Base-by-base conservation (phyloP, 2,329 filamentous ascomycete genomes). In the Teratosphaeria nubilosa region DNA sequence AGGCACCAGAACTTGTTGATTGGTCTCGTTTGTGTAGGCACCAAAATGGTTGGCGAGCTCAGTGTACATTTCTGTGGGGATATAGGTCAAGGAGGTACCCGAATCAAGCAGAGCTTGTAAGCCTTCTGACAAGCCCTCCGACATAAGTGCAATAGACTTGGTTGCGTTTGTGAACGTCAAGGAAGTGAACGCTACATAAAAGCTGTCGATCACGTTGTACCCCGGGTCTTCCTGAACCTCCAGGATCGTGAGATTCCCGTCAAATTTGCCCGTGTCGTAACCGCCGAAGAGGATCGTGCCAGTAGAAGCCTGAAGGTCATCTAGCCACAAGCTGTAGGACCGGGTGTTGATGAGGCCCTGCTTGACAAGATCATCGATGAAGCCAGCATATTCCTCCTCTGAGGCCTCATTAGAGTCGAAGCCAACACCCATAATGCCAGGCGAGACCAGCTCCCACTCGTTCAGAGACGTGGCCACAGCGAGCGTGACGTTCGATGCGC, bases 371-470 rank as follows among this genome's bases (percentile, higher is more conserved):
- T 37, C 53, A 37, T 55, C 34, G 31, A 45, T 27, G 24, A 55
- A 27, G 14, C 37, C 37, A 14, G 78, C 70, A 63, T 84, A 85
- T 20, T 27, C 22, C 55, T 80, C 79, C 52, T 88, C 83, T 65
- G 86, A 83, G 13, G 87, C 88, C 74, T 96, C 91, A 70, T 95
- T 94, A 63, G 79, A 72, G 0, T 80, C 70, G 70, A 96, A 96
- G 6, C 91, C 91, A 61, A 97, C 87, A 20, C 91, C 91, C 22
- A 96, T 73, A 50, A 97, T 90, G 45, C 89, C 89, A n/a, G 37
- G 31, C 25, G 30, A 27, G 3, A 27, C 22, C 25, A 37, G 31
- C 5, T 37, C 37, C 31, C 31, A 37, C 14, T 16, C 24, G 71
- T 95, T 71, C 31, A 69, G 58, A 5, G 82, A 83, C 50, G 66